Percentiles rank a stretch among this genome's conserved stretches.
Evolutionary conservation across 768 basidiomycete species (phyloP).

Genomic region (Phaeotremella fagi): DNA sequence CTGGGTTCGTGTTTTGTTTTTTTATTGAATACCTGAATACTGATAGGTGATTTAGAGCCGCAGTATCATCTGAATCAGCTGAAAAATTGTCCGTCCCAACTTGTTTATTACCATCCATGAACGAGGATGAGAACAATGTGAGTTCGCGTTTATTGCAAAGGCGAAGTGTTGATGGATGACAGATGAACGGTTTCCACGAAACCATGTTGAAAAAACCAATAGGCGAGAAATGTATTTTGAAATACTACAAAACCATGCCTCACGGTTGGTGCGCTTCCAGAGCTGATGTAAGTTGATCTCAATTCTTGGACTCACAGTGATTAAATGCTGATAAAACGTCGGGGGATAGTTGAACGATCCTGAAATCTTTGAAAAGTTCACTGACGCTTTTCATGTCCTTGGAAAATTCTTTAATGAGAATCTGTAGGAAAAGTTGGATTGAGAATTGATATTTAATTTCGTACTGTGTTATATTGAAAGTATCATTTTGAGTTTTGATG

Average conservation of each 20-base stretch:
- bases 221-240: conserved; percentile 15
- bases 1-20: background rate
- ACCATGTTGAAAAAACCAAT: conserved; percentile 9
- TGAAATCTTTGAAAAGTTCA: conserved; percentile 6
- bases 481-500: too few species aligned
- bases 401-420: conserved; percentile 9
- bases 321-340: background rate
- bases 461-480: too few species aligned
- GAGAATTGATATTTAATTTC: too few species aligned
- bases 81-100: conserved; percentile 56
- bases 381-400: conserved; percentile 12
- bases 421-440: too few species aligned
- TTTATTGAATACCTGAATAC: conserved; percentile 36
- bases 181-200: conserved; percentile 34
- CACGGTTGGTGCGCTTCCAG: conserved; percentile 41
- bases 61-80: conserved; percentile 51
- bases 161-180: background rate
- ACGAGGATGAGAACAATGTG: conserved; percentile 59
- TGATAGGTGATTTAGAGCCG: conserved; percentile 42
- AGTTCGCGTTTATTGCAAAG: too few species aligned
- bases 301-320: background rate
- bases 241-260: conserved; percentile 20
- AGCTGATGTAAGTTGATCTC: conserved; percentile 31
- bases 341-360: conserved; percentile 7
- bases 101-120: conserved; percentile 58